phyloP scores from a whole-genome alignment of 2,329 filamentous ascomycete species.

The Helotiales sp. region DNA sequence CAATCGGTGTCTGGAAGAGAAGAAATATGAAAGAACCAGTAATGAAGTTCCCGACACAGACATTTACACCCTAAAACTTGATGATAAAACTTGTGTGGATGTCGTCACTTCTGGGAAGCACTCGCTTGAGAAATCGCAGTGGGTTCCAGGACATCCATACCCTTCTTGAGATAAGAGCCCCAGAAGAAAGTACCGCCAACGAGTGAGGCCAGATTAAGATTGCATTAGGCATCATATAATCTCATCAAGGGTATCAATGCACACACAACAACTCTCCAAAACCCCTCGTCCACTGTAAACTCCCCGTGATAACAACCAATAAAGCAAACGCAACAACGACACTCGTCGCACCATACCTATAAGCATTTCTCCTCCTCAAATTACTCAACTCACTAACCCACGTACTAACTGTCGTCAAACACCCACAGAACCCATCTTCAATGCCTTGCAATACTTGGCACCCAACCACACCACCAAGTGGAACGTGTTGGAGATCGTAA shows the following conservation, averaged over 20 bases:
- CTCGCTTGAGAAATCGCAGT: too few relatives aligned
- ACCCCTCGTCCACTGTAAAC: constrained; percentile 67
- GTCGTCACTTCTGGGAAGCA: too few relatives aligned
- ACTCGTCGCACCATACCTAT: constrained; percentile 66
- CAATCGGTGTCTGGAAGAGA: too few relatives aligned
- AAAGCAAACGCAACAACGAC: constrained; percentile 57
- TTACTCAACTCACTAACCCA: constrained; percentile 62
- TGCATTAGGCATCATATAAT: not conserved
- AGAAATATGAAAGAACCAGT: too few relatives aligned
- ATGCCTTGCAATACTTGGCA: constrained; percentile 69
- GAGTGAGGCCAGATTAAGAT: not conserved
- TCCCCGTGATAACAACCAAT: constrained; percentile 72
- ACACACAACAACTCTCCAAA: constrained; percentile 41
- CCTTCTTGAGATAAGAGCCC: too few relatives aligned
- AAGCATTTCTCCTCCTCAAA: constrained; percentile 57
- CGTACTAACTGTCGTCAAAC: constrained; percentile 65
- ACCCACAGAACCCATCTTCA: constrained; percentile 68
- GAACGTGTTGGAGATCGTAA: constrained; percentile 75
- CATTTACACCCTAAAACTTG: too few relatives aligned
- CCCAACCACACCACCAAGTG: constrained; percentile 52
- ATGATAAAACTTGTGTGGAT: too few relatives aligned
- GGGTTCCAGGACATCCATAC: too few relatives aligned
- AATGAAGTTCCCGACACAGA: too few relatives aligned
- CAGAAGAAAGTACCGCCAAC: too few relatives aligned
- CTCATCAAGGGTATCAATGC: constrained; percentile 18